Conservation (phyloP, 306 rosid genomes). For the Crotalaria pallida region DNA sequence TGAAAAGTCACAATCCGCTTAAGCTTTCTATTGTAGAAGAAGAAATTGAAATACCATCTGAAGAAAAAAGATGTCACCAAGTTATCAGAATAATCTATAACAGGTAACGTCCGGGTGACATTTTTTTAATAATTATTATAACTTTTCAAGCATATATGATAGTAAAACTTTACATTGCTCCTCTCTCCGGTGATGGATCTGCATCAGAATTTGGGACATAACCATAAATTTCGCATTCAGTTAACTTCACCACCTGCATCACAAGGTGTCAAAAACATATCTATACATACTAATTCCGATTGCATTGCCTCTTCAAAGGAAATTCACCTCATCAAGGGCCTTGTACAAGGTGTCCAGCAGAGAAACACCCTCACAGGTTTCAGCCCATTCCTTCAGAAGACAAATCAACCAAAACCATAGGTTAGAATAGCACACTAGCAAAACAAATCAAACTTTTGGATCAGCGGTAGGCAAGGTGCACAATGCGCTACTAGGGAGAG, state of each 20-base stretch:
- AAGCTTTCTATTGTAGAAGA: slow-evolving; percentile 84
- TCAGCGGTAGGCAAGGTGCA: too few species aligned
- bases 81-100: neutral
- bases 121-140: neutral
- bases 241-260: slow-evolving; percentile 70
- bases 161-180: slow-evolving; percentile 58
- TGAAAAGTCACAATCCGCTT: slow-evolving; percentile 79
- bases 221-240: slow-evolving; percentile 76
- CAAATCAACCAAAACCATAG: slow-evolving; percentile 25
- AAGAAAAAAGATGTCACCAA: slow-evolving; percentile 13
- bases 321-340: slow-evolving; percentile 85
- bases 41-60: slow-evolving; percentile 95
- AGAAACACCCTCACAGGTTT: slow-evolving; percentile 61
- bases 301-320: slow-evolving; percentile 15
- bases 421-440: neutral
- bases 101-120: neutral
- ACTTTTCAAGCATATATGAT: neutral
- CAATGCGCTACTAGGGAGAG: too few species aligned
- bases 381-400: slow-evolving; percentile 78
- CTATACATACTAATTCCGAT: slow-evolving; percentile 16
- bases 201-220: slow-evolving; percentile 80
- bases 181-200: slow-evolving; percentile 67
- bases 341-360: slow-evolving; percentile 64
- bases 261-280: slow-evolving; percentile 23
- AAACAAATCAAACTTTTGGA: neutral